Conservation (phyloP, 2,329 filamentous ascomycete genomes). For the Aureobasidium lini region DNA sequence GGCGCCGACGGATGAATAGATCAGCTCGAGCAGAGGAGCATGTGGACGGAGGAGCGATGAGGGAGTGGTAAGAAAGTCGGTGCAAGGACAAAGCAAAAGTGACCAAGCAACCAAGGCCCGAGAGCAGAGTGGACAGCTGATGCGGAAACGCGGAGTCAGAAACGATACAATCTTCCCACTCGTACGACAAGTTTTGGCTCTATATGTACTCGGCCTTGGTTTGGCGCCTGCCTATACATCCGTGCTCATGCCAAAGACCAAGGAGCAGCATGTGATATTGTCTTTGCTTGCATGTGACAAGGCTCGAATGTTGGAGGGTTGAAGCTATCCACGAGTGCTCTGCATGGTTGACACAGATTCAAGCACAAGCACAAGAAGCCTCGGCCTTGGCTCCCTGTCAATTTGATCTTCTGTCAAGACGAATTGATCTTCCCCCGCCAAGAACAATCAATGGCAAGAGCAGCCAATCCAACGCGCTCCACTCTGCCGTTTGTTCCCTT, state of each 20-base stretch:
- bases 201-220: no score
- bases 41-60: conserved; percentile 2
- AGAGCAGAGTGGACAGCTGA: conserved; percentile 8
- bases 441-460: background rate
- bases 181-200: background rate
- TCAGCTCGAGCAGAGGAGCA: background rate
- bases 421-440: background rate
- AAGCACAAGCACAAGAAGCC: background rate
- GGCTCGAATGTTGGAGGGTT: no score
- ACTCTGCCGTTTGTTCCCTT: background rate
- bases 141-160: conserved; percentile 11
- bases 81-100: conserved; percentile 11
- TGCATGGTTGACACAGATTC: no score
- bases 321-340: no score
- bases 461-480: background rate
- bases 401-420: background rate
- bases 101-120: background rate
- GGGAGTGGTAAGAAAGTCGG: conserved; percentile 1
- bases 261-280: background rate
- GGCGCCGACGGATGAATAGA: conserved; percentile 22
- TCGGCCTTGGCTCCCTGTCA: background rate
- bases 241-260: background rate
- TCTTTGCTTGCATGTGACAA: background rate
- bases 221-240: no score
- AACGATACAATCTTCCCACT: background rate